phyloP scores from a whole-genome alignment of 2,329 filamentous ascomycete species.

The Calonectria fujianensis region DNA sequence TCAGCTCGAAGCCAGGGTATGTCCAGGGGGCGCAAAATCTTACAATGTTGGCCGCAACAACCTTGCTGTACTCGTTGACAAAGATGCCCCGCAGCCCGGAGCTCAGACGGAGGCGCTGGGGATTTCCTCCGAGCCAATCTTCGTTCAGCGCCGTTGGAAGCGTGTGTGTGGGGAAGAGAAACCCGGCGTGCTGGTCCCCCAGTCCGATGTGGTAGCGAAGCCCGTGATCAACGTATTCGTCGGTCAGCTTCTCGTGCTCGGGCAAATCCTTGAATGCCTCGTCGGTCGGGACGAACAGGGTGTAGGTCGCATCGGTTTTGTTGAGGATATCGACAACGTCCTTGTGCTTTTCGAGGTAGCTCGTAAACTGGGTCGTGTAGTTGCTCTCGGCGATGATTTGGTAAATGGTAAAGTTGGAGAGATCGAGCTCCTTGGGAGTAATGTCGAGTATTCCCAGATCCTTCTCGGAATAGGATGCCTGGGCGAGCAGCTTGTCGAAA shows the following conservation, averaged over 20 bases:
- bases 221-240: slow-evolving; percentile 81
- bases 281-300: slow-evolving; percentile 87
- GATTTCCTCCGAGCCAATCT: slow-evolving; percentile 75
- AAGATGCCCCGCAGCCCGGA: slow-evolving; percentile 77
- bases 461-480: slow-evolving; percentile 6
- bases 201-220: slow-evolving; percentile 85
- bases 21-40: slow-evolving; percentile 45
- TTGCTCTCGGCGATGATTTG: slow-evolving; percentile 85
- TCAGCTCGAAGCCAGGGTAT: not conserved
- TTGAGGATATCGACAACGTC: slow-evolving; percentile 85
- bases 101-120: slow-evolving; percentile 84
- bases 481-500: not conserved
- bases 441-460: not conserved
- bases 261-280: slow-evolving; percentile 81
- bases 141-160: slow-evolving; percentile 81
- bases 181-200: slow-evolving; percentile 78
- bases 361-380: slow-evolving; percentile 84
- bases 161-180: slow-evolving; percentile 82
- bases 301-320: slow-evolving; percentile 83
- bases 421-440: slow-evolving; percentile 53
- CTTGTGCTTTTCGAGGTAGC: slow-evolving; percentile 83
- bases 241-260: slow-evolving; percentile 75
- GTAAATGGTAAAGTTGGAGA: slow-evolving; percentile 84
- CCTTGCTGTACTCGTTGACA: slow-evolving; percentile 85
- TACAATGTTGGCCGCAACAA: slow-evolving; percentile 83